Evolutionary conservation across 495 filamentous ascomycete genomes (phyloP).

Genomic region (Penicillium pancosmium): DNA sequence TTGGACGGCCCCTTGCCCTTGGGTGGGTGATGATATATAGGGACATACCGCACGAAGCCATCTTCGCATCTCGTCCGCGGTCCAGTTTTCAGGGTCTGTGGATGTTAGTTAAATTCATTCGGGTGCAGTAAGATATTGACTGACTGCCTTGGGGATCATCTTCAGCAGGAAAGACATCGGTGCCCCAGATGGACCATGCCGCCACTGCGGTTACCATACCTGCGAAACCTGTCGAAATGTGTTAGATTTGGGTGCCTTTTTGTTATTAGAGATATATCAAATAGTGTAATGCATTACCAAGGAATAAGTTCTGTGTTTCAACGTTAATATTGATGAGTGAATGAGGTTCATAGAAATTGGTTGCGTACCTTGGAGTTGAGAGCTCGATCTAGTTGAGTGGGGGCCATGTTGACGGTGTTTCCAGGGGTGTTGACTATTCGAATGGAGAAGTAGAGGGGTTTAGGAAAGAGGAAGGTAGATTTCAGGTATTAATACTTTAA

Average conservation of each 20-base stretch:
- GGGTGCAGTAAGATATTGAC: conserved; percentile 5
- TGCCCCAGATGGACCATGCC: conserved; percentile 81
- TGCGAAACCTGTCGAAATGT: conserved; percentile 57
- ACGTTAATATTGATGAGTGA: not conserved
- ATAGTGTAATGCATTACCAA: conserved; percentile 49
- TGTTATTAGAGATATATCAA: not conserved
- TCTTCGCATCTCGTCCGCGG: conserved; percentile 66
- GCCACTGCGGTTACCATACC: conserved; percentile 84
- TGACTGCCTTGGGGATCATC: conserved; percentile 76
- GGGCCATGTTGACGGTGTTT: conserved; percentile 41
- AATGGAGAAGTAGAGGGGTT: not conserved
- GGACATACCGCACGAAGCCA: conserved; percentile 75
- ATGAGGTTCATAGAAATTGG: not conserved
- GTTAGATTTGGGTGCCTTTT: conserved; percentile 13
- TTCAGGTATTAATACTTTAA: no score
- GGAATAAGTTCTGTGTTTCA: conserved; percentile 51
- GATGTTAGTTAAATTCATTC: conserved; percentile 2
- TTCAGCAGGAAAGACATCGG: conserved; percentile 73
- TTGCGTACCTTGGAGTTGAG: conserved; percentile 71
- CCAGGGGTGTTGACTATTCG: not conserved
- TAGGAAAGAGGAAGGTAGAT: no score
- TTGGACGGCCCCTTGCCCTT: not conserved
- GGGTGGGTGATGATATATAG: not conserved
- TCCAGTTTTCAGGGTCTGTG: conserved; percentile 70
- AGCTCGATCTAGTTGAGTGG: conserved; percentile 77